Conservation (phyloP, 116 monocot genomes). For the Iris pallida region DNA sequence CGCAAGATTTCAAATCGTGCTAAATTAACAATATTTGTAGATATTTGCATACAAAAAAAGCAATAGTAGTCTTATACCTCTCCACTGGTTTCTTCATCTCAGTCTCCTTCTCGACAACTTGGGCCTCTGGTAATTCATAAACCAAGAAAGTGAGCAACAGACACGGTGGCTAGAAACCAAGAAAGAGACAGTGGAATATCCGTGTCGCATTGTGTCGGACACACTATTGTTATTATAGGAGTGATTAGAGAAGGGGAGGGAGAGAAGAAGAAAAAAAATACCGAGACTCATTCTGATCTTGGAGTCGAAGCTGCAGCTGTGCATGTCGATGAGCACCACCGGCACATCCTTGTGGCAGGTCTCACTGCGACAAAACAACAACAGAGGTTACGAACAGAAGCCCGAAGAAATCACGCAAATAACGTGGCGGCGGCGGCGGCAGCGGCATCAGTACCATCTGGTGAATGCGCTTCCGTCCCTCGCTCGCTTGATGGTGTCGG, state of each 20-base stretch:
- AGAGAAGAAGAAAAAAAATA: slow-evolving; percentile 3
- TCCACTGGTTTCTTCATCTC: slow-evolving; percentile 21
- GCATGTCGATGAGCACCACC: slow-evolving; percentile 90
- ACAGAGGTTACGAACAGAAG: no score
- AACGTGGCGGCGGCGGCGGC: no score
- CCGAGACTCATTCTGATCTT: slow-evolving; percentile 76
- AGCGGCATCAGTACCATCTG: slow-evolving; percentile 34
- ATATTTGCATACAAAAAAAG: no score
- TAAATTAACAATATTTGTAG: no score
- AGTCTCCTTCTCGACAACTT: slow-evolving; percentile 59
- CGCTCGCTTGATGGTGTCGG: slow-evolving; percentile 59
- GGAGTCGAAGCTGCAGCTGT: slow-evolving; percentile 79
- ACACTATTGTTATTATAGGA: no score
- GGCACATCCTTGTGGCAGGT: slow-evolving; percentile 72
- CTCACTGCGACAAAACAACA: slow-evolving; percentile 33
- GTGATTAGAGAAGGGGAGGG: not conserved
- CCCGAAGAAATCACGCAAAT: no score
- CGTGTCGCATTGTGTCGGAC: no score
- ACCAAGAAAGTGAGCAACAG: not conserved
- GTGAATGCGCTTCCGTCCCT: slow-evolving; percentile 86
- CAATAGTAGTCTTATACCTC: no score
- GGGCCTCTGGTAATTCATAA: slow-evolving; percentile 38
- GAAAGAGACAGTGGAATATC: no score
- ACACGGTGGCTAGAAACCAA: no score
- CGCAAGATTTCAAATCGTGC: no score